These are phyloP conservation scores for Flaveria robusta DNA, from an alignment of 129 eudicot genomes.

Conservation along the genomic window DNA sequence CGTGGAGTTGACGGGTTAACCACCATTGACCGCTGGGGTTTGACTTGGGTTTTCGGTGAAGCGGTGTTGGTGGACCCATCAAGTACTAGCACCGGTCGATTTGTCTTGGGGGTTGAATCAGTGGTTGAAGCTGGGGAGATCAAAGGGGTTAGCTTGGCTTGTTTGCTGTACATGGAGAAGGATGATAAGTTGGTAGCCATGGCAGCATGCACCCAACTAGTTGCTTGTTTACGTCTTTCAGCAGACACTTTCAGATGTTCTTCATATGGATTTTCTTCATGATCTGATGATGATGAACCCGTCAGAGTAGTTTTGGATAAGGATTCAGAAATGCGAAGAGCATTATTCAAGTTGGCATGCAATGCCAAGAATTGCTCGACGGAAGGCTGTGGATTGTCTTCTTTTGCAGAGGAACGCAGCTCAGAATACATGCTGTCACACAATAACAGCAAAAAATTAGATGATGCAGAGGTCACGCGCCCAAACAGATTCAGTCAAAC, in stretches of 20 bases:
- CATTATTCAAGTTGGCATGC: constrained; percentile 58
- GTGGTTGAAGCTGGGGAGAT: constrained; percentile 35
- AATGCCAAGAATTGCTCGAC: constrained; percentile 81
- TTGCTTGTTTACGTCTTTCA: constrained; percentile 72
- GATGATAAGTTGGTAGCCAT: constrained; percentile 75
- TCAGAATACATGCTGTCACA: constrained; percentile 76
- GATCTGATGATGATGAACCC: constrained; percentile 50
- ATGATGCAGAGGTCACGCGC: not conserved
- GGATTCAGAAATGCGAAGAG: constrained; percentile 55
- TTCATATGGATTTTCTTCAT: constrained; percentile 63
- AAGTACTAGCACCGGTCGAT: constrained; percentile 62
- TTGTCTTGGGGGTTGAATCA: constrained; percentile 39
- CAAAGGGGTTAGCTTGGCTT: constrained; percentile 32
- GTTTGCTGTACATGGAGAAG: constrained; percentile 60
- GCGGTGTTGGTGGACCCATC: constrained; percentile 53
- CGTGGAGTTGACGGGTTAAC: constrained; percentile 47
- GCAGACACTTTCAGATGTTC: constrained; percentile 59
- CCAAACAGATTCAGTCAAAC: not conserved
- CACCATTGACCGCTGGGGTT: constrained; percentile 56
- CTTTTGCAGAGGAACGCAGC: constrained; percentile 72
- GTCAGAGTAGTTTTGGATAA: constrained; percentile 48
- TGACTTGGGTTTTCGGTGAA: constrained; percentile 49
- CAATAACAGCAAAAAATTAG: constrained; percentile 11
- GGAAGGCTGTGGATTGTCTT: constrained; percentile 85
- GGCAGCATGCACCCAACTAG: constrained; percentile 90